Base-by-base conservation (phyloP, 257 asterid species). In the Paulownia fortunei region DNA sequence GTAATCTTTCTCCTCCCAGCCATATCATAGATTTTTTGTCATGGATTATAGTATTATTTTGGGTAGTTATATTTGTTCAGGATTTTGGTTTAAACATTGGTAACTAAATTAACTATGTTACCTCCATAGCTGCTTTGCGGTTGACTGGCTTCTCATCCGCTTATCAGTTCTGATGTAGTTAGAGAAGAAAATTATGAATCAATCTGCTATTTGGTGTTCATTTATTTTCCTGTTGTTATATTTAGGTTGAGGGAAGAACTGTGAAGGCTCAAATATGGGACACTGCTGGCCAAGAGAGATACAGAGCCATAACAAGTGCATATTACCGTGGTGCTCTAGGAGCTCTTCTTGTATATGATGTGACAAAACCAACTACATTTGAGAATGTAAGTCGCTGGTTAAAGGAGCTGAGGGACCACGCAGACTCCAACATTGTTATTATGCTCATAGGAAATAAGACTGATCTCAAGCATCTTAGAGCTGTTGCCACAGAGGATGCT, bases 221-320 rank as follows among this genome's bases (percentile, higher is more conserved):
- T 61, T 51, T 79, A 9, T 42, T 49, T 44, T 69, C 46, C 51
- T 42, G 13, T 73, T 42, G 47, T 23, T 74, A 24, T 67, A 19
- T 75, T 7, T 68, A 91, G 93, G 97, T 94, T n/a, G 99, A 94
- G 85, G 98, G 92, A 72, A 89, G 94, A 86, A 92, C 96, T 1
- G 84, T 94, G 68, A 94, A 94, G 87, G 94, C 99, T 82, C 99
- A 94, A 80, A 94, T 94, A 62, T 94, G 99, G 99, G 99, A 94
- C 91, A 94, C 99, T 0, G 99, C 99, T 52, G 99, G 98, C n/a
- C 99, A 94, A 81, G 99, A 92, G 85, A 89, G 99, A 79, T 94
- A 94, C 88, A 82, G 98, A 60, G 99, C 99, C 81, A 94, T 94
- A 30, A 94, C 99, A 74, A 92, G 99, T 82, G 99, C 99, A 21